Evolutionary conservation across 768 basidiomycete species (phyloP), one percentile per base, ranked within the genome.

Genomic region (Boletus rubroflammeus): DNA sequence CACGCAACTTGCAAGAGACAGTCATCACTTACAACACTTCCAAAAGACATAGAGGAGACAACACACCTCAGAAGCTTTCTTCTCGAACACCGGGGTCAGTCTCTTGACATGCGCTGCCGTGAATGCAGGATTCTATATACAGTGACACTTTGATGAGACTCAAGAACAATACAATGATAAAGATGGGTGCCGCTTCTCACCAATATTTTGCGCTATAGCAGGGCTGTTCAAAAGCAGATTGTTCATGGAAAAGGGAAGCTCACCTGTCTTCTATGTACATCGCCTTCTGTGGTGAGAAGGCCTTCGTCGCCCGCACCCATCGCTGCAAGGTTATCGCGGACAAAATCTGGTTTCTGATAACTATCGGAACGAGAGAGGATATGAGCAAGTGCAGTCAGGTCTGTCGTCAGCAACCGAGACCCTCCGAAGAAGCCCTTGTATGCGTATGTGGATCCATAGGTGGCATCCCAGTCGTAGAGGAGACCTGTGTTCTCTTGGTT

Each of bases 311-410:
- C 80, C 0, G 74, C 77, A 26, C 73, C 75, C 80, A 82, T 82
- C 36, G 72, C 72, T 0, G 79, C 78, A 21, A 82, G 72, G 52
- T 67, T 75, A 39, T 82, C 79, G 14, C 76, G 67, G 15, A 83
- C 73, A 55, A 82, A 81, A 53, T 81, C 77, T 3, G 84, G 83
- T 66, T 88, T 87, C 28, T 80, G 83, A 61, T 81, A 84, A 52
- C 79, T 73, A 55, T 84, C 81, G 0, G 81, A 74, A 48, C 78
- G 75, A 9, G 73, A 69, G 45, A 88, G 76, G 42, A 89, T 81
- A 53, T 85, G 78, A 4, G 76, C 72, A 36, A 87, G 65, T 1
- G 84, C 83, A 19, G 72, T 66, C 4, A 80, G 78, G 68, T 86
- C 85, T 45, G 78, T 78, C 7, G 82, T 83, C 68, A 83, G 73